A percentile compares a stretch with the other conserved stretches of the same genome.
These are phyloP conservation scores for Geotrichum phurueaensis DNA, from an alignment of 1,139 yeast species.

Conservation along the genomic window DNA sequence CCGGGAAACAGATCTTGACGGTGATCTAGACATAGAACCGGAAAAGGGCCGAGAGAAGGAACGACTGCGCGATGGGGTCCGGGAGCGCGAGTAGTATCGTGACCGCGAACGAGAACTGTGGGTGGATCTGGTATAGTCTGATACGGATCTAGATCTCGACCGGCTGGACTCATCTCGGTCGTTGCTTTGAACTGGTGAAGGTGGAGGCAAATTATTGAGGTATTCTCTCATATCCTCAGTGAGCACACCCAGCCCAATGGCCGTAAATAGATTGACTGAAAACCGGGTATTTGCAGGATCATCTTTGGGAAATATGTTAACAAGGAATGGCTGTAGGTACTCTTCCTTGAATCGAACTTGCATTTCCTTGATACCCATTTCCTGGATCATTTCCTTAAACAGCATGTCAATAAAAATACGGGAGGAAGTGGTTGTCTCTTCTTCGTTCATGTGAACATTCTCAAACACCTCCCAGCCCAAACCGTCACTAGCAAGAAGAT, in stretches of 20 bases:
- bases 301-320: conserved; percentile 41
- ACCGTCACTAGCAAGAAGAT: conserved; percentile 64
- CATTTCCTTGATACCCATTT: conserved; percentile 56
- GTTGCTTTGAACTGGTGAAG: conserved; percentile 18
- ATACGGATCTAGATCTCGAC: conserved; percentile 5
- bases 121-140: conserved; percentile 3
- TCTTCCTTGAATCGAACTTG: conserved; percentile 47
- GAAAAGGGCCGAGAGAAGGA: conserved; percentile 1
- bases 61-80: neutral
- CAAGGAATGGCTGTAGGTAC: conserved; percentile 36
- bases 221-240: conserved; percentile 76
- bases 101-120: conserved; percentile 14
- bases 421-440: conserved; percentile 68
- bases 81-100: neutral
- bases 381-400: conserved; percentile 75
- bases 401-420: conserved; percentile 78
- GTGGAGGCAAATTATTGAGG: conserved; percentile 38
- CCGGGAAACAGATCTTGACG: conserved; percentile 13
- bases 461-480: conserved; percentile 57
- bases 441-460: conserved; percentile 56
- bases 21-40: conserved; percentile 20
- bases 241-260: conserved; percentile 78
- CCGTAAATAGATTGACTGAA: conserved; percentile 86
- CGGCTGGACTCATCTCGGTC: conserved; percentile 20
- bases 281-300: conserved; percentile 59